Conservation (phyloP, 257 asterid species). For the Solanum pinnatisectum region DNA sequence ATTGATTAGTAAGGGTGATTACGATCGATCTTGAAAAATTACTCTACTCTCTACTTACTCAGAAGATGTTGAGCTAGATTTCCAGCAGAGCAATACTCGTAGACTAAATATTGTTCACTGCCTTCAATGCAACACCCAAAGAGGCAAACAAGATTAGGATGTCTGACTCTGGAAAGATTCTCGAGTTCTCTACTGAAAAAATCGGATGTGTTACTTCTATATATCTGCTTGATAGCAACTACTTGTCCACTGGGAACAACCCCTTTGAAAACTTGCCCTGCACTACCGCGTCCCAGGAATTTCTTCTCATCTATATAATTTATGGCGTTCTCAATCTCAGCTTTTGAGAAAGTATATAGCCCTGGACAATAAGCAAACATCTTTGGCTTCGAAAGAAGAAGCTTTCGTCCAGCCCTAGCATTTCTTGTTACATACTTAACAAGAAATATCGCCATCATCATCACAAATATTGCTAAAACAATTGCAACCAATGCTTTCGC, state of each 20-base stretch:
- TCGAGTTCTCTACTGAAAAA: conserved; percentile 60
- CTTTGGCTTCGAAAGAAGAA: not conserved
- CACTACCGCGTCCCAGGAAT: conserved; percentile 70
- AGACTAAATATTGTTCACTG: conserved; percentile 63
- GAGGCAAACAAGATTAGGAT: conserved; percentile 65
- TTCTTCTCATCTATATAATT: conserved; percentile 34
- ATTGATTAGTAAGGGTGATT: not conserved
- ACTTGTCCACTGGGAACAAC: conserved; percentile 74
- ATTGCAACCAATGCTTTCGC: conserved; percentile 45
- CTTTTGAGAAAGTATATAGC: conserved; percentile 57
- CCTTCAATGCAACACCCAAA: conserved; percentile 71
- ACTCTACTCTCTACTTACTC: conserved; percentile 21
- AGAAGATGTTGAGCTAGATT: conserved; percentile 62
- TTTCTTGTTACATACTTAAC: conserved; percentile 35
- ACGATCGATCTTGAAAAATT: not conserved
- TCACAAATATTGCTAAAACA: conserved; percentile 22
- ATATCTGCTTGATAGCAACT: conserved; percentile 71
- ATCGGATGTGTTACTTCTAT: conserved; percentile 49
- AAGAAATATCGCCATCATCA: conserved; percentile 29
- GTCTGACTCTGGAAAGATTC: conserved; percentile 67
- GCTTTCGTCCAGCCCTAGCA: conserved; percentile 22
- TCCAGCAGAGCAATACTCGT: conserved; percentile 70
- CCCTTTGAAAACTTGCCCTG: conserved; percentile 63
- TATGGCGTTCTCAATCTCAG: conserved; percentile 59
- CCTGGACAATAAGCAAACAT: conserved; percentile 35